Conservation (phyloP, 305 asterid species). For the Nicotiana rustica region DNA sequence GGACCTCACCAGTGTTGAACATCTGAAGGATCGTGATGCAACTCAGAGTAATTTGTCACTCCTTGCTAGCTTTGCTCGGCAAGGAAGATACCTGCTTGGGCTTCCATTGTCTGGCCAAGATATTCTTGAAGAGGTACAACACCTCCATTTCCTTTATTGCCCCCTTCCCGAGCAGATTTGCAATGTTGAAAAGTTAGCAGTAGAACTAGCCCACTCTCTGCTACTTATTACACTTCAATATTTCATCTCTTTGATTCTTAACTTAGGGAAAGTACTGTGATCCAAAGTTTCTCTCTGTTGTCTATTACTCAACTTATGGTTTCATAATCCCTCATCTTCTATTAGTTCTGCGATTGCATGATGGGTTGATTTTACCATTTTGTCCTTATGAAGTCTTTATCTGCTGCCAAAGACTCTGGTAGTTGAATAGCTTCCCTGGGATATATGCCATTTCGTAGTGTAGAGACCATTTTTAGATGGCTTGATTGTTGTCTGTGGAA, state of each 20-base stretch:
- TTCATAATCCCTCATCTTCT: not conserved
- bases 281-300: not conserved
- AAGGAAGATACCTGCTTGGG: conserved; percentile 93
- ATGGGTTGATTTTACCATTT: conserved; percentile 27
- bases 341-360: conserved; percentile 1
- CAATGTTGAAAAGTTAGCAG: not conserved
- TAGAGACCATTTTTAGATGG: conserved; percentile 4
- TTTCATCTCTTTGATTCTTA: not conserved
- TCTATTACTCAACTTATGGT: conserved; percentile 3
- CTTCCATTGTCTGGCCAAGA: conserved; percentile 81
- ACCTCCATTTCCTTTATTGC: conserved; percentile 8
- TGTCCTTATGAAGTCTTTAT: conserved; percentile 30
- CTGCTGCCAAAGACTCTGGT: not conserved
- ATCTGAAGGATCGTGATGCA: conserved; percentile 96
- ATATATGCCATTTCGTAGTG: conserved; percentile 22
- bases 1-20: conserved; percentile 88
- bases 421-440: not conserved
- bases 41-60: conserved; percentile 96
- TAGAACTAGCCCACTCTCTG: conserved; percentile 1
- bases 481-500: conserved; percentile 1
- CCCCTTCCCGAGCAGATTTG: not conserved
- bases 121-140: conserved; percentile 83
- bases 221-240: conserved; percentile 6
- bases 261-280: not conserved
- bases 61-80: conserved; percentile 97